A percentile compares a stretch with the other conserved stretches of the same genome.
These are phyloP conservation scores for Plasmodium blacklocki DNA, from an alignment of 169 alveolate species.

Conservation along the genomic window DNA sequence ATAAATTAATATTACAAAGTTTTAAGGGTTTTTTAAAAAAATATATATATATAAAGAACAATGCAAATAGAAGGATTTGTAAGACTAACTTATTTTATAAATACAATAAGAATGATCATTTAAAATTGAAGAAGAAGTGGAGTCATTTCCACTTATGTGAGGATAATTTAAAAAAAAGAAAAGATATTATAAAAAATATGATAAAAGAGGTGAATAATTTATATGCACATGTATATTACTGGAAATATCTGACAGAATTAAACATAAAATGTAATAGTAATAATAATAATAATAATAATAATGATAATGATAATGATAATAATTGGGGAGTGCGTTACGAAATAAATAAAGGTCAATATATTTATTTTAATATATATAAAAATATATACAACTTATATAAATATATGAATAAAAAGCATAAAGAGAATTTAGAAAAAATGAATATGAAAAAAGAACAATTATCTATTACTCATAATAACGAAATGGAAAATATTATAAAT, in stretches of 20 bases:
- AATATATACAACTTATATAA: constrained; percentile 34
- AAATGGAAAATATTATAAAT: constrained; percentile 69
- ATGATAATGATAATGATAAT: neutral
- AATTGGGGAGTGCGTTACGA: too few relatives aligned
- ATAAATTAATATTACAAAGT: too few relatives aligned
- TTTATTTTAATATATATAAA: constrained; percentile 40
- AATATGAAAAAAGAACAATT: constrained; percentile 37
- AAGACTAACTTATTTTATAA: too few relatives aligned
- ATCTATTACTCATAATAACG: constrained; percentile 68
- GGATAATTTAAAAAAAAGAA: neutral
- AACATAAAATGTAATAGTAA: constrained; percentile 25
- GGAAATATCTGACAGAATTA: constrained; percentile 39
- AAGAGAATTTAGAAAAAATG: constrained; percentile 23
- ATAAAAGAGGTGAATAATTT: constrained; percentile 26
- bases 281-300: constrained; percentile 1
- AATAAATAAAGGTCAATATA: neutral
- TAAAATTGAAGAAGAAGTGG: neutral
- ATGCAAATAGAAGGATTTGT: too few relatives aligned
- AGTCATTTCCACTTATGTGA: neutral
- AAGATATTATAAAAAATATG: constrained; percentile 3
- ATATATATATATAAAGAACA: too few relatives aligned
- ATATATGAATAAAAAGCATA: constrained; percentile 44
- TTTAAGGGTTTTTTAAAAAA: too few relatives aligned
- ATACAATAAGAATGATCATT: too few relatives aligned
- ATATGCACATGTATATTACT: constrained; percentile 37